These are phyloP conservation scores for Tagetes erecta DNA, from an alignment of 129 eudicot species.

Conservation along the genomic window DNA sequence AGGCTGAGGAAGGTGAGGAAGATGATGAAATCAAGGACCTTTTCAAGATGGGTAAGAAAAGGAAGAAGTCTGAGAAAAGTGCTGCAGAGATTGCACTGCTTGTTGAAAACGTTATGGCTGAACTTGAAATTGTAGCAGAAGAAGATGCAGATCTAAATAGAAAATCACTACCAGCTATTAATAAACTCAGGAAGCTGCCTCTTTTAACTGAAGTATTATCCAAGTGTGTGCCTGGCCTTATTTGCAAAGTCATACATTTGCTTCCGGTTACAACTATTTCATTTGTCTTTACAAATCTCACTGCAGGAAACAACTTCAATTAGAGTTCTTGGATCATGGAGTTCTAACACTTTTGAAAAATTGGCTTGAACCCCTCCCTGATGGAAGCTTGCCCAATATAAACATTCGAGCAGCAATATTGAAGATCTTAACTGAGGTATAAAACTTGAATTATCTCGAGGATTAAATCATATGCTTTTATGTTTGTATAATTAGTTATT, in stretches of 20 bases:
- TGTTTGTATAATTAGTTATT: constrained; percentile 7
- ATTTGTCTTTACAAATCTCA: constrained; percentile 5
- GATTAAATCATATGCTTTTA: constrained; percentile 2
- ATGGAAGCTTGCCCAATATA: constrained; percentile 98
- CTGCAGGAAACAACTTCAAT: constrained; percentile 90
- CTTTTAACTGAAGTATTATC: constrained; percentile 81
- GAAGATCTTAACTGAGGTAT: constrained; percentile 83
- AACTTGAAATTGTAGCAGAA: constrained; percentile 89
- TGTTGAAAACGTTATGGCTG: constrained; percentile 92
- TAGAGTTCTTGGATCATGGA: constrained; percentile 93
- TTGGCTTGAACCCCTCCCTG: constrained; percentile 99
- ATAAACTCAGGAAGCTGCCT: constrained; percentile 85
- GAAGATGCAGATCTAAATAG: constrained; percentile 86
- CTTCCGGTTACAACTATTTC: background rate
- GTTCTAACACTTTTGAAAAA: constrained; percentile 75
- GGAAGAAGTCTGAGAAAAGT: constrained; percentile 82
- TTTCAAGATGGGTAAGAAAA: constrained; percentile 81
- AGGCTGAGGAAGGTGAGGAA: constrained; percentile 96
- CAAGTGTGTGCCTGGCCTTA: constrained; percentile 50
- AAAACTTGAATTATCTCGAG: constrained; percentile 5
- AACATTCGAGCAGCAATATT: constrained; percentile 88
- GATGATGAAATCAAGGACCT: constrained; percentile 78
- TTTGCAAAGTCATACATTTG: background rate
- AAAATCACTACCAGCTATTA: constrained; percentile 79
- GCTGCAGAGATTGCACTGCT: constrained; percentile 82